Conservation (phyloP, 1,139 yeast genomes). For the Neolecta irregularis region DNA sequence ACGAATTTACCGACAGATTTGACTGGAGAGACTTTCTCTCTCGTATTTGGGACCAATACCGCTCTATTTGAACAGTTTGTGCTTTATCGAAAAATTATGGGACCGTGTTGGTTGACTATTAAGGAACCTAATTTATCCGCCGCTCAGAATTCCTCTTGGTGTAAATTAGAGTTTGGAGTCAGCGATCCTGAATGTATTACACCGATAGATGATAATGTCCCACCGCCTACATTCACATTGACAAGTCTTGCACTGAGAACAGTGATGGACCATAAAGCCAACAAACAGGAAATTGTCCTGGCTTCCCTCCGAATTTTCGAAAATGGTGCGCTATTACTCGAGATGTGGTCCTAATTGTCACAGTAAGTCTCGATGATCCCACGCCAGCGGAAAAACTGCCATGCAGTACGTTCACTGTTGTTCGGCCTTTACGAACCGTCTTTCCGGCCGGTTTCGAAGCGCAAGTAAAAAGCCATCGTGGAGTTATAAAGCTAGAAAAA, state of each 20-base stretch:
- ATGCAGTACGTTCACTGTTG: constrained; percentile 38
- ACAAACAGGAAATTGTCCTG: constrained; percentile 76
- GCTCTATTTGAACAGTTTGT: constrained; percentile 76
- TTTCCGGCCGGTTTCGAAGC: constrained; percentile 63
- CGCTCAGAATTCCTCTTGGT: constrained; percentile 59
- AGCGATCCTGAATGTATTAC: constrained; percentile 35
- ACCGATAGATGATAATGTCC: constrained; percentile 34
- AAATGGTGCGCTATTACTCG: too few species aligned
- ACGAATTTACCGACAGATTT: constrained; percentile 48
- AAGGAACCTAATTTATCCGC: constrained; percentile 45
- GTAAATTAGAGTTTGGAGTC: constrained; percentile 58
- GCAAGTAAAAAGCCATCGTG: constrained; percentile 30
- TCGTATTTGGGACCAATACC: constrained; percentile 66
- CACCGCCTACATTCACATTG: constrained; percentile 46
- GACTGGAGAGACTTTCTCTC: constrained; percentile 61
- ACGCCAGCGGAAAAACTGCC: constrained; percentile 22
- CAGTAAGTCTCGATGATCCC: constrained; percentile 25
- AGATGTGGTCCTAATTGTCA: too few species aligned
- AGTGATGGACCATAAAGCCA: constrained; percentile 49
- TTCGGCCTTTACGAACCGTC: constrained; percentile 47
- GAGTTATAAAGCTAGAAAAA: constrained; percentile 40
- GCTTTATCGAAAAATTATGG: constrained; percentile 72
- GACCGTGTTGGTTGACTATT: constrained; percentile 91
- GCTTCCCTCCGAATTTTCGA: constrained; percentile 52
- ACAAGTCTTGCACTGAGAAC: constrained; percentile 72